Conservation (phyloP, 192 early-diverging fungal genomes). For the Powellomyces hirtus region DNA sequence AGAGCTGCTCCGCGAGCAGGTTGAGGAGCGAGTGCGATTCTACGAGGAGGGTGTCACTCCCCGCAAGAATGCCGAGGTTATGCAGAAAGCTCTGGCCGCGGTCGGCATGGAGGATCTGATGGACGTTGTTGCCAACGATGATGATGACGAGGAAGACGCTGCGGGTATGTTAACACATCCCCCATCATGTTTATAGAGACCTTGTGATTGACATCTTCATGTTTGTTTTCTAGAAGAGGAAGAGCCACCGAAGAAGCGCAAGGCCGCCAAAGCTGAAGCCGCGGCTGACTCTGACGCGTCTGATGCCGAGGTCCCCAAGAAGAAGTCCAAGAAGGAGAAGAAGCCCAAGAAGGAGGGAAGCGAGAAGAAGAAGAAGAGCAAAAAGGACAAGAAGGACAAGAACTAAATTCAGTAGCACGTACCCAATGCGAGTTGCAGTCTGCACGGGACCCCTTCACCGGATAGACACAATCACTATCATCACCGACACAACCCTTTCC, state of each 20-base stretch:
- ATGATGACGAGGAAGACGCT: conserved; percentile 40
- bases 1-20: conserved; percentile 87
- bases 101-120: conserved; percentile 55
- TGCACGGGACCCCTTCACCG: too few relatives aligned
- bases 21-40: conserved; percentile 93
- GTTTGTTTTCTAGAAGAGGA: conserved; percentile 8
- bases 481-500: too few relatives aligned
- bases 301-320: conserved; percentile 39
- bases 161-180: conserved; percentile 32
- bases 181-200: neutral
- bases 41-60: conserved; percentile 88
- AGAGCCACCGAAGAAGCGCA: conserved; percentile 36
- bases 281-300: conserved; percentile 41
- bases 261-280: conserved; percentile 50
- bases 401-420: conserved; percentile 8
- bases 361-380: conserved; percentile 26
- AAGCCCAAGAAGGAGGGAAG: conserved; percentile 44
- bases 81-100: conserved; percentile 70
- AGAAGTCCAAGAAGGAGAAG: conserved; percentile 52
- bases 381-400: conserved; percentile 33
- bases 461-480: too few relatives aligned
- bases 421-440: too few relatives aligned
- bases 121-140: conserved; percentile 61
- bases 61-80: conserved; percentile 89
- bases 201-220: too few relatives aligned